Evolutionary conservation across 2,329 filamentous ascomycete genomes (phyloP).

Genomic region (Trichoderma arundinaceum): DNA sequence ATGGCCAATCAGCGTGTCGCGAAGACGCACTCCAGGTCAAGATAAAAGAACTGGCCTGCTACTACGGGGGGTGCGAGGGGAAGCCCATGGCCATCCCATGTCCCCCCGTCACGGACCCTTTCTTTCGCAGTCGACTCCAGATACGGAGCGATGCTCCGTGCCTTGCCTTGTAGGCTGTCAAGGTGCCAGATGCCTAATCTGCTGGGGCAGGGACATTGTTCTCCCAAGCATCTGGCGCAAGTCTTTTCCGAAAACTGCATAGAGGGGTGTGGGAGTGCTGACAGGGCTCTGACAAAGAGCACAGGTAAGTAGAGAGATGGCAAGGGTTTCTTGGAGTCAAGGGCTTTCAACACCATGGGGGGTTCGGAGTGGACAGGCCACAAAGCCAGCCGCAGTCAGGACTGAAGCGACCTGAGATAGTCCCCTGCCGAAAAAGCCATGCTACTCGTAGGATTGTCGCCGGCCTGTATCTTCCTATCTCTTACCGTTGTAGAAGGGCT

Average conservation of each 20-base stretch:
- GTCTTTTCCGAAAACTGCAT: neutral
- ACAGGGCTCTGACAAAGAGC: neutral
- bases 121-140: slow-evolving; percentile 15
- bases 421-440: slow-evolving; percentile 3
- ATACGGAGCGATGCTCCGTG: slow-evolving; percentile 16
- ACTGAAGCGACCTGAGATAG: slow-evolving; percentile 13
- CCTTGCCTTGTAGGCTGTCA: neutral
- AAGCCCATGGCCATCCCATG: too few relatives aligned
- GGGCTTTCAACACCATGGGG: neutral
- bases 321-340: slow-evolving; percentile 1
- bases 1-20: slow-evolving; percentile 7
- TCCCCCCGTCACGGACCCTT: too few relatives aligned
- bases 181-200: neutral
- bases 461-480: slow-evolving; percentile 1
- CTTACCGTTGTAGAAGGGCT: neutral
- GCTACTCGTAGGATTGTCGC: neutral
- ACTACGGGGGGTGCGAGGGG: too few relatives aligned
- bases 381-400: neutral
- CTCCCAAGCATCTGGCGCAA: neutral
- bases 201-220: neutral
- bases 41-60: too few relatives aligned
- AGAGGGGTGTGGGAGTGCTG: neutral
- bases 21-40: neutral
- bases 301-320: neutral
- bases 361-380: too few relatives aligned